Conservation (phyloP, 2,329 filamentous ascomycete species). For the Talaromyces sp. region DNA sequence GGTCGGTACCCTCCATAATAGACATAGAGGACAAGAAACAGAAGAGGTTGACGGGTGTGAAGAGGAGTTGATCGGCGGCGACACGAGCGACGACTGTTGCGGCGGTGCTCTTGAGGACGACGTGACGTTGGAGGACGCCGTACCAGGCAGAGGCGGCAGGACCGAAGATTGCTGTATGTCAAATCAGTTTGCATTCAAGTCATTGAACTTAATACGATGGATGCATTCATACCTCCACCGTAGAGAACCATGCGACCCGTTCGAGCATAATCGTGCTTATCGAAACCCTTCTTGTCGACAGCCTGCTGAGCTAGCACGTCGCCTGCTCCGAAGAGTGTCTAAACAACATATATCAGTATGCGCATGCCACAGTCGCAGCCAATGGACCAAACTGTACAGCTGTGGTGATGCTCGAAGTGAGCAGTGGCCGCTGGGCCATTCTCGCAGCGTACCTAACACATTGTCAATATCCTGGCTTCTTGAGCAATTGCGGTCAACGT, state of each 20-base stretch:
- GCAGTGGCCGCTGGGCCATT: slow-evolving; percentile 74
- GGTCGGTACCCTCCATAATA: slow-evolving; percentile 66
- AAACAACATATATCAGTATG: slow-evolving; percentile 6
- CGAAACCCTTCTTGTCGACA: slow-evolving; percentile 74
- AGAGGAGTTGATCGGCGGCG: slow-evolving; percentile 73
- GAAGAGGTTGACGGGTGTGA: slow-evolving; percentile 79
- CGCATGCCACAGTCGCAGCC: neutral
- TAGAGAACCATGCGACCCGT: slow-evolving; percentile 51
- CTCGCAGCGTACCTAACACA: slow-evolving; percentile 73
- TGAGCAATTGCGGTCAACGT: neutral
- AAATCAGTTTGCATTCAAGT: slow-evolving; percentile 1
- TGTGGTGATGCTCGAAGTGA: slow-evolving; percentile 88
- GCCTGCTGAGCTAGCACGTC: slow-evolving; percentile 88
- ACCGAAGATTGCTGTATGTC: slow-evolving; percentile 68
- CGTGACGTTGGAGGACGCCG: slow-evolving; percentile 67
- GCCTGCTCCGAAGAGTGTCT: slow-evolving; percentile 86
- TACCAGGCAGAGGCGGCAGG: slow-evolving; percentile 87
- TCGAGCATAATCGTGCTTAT: slow-evolving; percentile 65
- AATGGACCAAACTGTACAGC: slow-evolving; percentile 49
- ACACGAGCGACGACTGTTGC: slow-evolving; percentile 74
- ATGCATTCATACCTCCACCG: slow-evolving; percentile 43
- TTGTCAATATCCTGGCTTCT: neutral
- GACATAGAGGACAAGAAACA: slow-evolving; percentile 84
- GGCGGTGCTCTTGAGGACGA: slow-evolving; percentile 63
- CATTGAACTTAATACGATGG: neutral